Evolutionary conservation across 192 early-diverging fungal genomes (phyloP).

Genomic region (Mortierella hygrophila): DNA sequence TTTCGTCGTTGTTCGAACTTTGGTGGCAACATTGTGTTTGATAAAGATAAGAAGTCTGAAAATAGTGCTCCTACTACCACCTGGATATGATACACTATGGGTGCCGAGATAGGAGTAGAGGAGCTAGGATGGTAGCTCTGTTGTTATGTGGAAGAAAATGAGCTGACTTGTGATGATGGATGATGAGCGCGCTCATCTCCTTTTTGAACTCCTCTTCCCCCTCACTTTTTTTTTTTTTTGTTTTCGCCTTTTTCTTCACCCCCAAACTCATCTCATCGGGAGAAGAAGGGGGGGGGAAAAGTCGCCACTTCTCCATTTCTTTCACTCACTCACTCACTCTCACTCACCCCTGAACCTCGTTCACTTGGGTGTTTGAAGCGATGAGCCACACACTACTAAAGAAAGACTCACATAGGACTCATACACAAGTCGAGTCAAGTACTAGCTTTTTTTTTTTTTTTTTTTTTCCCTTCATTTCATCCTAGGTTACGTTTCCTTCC

Average conservation of each 20-base stretch:
- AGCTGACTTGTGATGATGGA: no score
- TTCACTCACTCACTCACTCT: background rate
- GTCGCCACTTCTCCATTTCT: background rate
- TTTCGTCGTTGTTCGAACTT: no score
- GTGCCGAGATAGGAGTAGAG: no score
- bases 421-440: no score
- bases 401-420: no score
- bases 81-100: no score
- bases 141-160: no score
- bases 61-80: background rate
- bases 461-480: background rate
- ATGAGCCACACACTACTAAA: no score
- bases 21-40: no score
- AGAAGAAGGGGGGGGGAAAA: conserved; percentile 8
- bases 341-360: background rate
- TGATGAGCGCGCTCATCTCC: background rate
- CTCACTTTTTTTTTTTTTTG: background rate
- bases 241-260: background rate
- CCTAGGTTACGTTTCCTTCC: background rate
- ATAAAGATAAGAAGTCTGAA: background rate
- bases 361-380: no score
- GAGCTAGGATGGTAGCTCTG: no score
- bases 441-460: background rate
- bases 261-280: background rate
- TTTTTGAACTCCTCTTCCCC: background rate